Evolutionary conservation across 345 rosid genomes (phyloP).

Genomic region (Eutrema japonicum): DNA sequence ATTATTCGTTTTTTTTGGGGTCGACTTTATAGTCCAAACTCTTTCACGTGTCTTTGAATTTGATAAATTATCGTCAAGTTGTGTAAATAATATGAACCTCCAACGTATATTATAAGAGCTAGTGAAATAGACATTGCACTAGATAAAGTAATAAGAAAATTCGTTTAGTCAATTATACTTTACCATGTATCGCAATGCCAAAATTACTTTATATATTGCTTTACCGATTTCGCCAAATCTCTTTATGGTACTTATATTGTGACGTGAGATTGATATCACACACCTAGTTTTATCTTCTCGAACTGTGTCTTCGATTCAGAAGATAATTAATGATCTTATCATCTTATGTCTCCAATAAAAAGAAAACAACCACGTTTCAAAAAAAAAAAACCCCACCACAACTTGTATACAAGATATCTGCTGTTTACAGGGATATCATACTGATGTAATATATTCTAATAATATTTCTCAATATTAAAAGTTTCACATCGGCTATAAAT

Average conservation of each 20-base stretch:
- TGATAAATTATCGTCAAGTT: constrained; percentile 10
- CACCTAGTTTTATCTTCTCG: constrained; percentile 35
- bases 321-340: constrained; percentile 17
- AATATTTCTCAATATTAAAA: too few species aligned
- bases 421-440: too few species aligned
- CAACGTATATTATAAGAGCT: constrained; percentile 32
- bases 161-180: constrained; percentile 38
- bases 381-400: neutral
- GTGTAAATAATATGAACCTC: constrained; percentile 23
- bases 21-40: constrained; percentile 31
- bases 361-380: constrained; percentile 12
- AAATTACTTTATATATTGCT: constrained; percentile 22
- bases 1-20: constrained; percentile 23
- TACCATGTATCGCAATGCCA: constrained; percentile 28
- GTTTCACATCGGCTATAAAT: too few species aligned
- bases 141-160: constrained; percentile 24
- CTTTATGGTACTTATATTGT: constrained; percentile 30
- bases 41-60: constrained; percentile 44
- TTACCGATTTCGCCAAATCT: constrained; percentile 4
- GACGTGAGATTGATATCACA: constrained; percentile 6
- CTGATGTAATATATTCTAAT: too few species aligned
- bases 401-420: neutral
- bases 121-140: constrained; percentile 38
- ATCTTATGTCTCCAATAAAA: constrained; percentile 1
- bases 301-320: constrained; percentile 32